Evolutionary conservation across 768 basidiomycete genomes (phyloP).

Genomic region (Rhodotorula kratochvilovae): DNA sequence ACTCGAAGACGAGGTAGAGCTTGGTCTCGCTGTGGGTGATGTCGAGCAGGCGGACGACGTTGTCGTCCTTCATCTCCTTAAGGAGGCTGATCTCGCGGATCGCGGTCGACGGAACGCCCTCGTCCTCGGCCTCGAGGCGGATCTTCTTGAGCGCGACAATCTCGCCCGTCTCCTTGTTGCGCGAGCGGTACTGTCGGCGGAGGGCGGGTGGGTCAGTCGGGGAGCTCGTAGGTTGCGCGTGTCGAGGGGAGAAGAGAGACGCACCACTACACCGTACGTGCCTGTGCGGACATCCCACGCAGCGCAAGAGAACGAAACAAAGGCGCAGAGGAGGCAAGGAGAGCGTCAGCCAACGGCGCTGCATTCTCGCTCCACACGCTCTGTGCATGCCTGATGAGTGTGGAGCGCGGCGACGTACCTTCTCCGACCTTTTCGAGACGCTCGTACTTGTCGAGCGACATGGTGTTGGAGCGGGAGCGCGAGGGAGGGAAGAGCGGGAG

Average conservation of each 20-base stretch:
- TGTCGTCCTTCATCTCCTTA: slow-evolving; percentile 93
- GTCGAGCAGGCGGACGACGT: slow-evolving; percentile 90
- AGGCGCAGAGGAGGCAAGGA: background rate
- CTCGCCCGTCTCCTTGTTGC: slow-evolving; percentile 68
- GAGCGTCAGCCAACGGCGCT: background rate
- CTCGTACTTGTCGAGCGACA: slow-evolving; percentile 40
- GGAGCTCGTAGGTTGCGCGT: background rate
- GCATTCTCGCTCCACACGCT: background rate
- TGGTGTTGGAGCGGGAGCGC: no score
- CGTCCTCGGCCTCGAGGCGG: slow-evolving; percentile 93
- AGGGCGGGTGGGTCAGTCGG: background rate
- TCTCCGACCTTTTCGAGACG: slow-evolving; percentile 41
- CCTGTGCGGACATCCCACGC: slow-evolving; percentile 54
- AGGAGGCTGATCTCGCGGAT: slow-evolving; percentile 96
- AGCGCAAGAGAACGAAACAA: background rate
- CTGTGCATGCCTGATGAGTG: background rate
- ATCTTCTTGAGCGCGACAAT: slow-evolving; percentile 99
- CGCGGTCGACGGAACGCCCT: slow-evolving; percentile 95
- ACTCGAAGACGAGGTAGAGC: slow-evolving; percentile 95
- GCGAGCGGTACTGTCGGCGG: slow-evolving; percentile 67
- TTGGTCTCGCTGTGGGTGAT: slow-evolving; percentile 96
- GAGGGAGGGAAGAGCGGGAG: background rate
- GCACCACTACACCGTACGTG: slow-evolving; percentile 84
- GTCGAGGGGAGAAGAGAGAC: background rate
- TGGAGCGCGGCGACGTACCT: slow-evolving; percentile 9